These are phyloP conservation scores for Blastocystis sp. DNA, from an alignment of 352 stramenopile species.

Conservation along the genomic window DNA sequence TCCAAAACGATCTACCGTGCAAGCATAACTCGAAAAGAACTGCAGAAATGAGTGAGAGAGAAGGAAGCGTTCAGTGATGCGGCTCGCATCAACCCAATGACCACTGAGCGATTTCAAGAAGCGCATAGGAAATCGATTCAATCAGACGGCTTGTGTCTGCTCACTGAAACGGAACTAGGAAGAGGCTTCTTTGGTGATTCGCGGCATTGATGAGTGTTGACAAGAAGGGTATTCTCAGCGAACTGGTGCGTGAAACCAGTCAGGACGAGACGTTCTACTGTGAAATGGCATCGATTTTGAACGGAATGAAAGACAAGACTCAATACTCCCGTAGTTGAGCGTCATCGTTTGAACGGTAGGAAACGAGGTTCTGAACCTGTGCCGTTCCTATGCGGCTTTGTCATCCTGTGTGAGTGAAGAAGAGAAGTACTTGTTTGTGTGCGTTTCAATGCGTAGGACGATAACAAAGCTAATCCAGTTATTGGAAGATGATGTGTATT, in stretches of 20 bases:
- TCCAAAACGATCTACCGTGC: not conserved
- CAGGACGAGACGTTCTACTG: conserved; percentile 8
- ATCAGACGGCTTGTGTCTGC: not conserved
- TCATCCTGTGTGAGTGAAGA: conserved; percentile 5
- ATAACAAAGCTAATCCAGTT: not conserved
- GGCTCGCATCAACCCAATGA: not conserved
- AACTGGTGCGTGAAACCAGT: not conserved
- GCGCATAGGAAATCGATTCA: not conserved
- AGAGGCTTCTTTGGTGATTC: no score
- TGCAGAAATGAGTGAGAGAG: not conserved
- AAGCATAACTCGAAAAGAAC: not conserved
- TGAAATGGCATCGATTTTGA: not conserved
- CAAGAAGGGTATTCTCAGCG: no score
- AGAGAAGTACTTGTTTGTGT: conserved; percentile 14
- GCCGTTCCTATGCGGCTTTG: not conserved
- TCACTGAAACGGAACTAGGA: no score
- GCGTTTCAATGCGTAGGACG: not conserved
- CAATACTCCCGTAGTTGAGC: not conserved
- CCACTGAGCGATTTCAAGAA: no score
- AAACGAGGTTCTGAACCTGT: not conserved
- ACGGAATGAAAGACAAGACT: not conserved
- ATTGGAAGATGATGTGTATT: not conserved
- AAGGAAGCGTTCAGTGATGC: conserved; percentile 37
- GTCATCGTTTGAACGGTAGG: not conserved
- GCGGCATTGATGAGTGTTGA: no score